phyloP scores from a whole-genome alignment of 768 basidiomycete genomes.

The Pulveroboletus sp. region DNA sequence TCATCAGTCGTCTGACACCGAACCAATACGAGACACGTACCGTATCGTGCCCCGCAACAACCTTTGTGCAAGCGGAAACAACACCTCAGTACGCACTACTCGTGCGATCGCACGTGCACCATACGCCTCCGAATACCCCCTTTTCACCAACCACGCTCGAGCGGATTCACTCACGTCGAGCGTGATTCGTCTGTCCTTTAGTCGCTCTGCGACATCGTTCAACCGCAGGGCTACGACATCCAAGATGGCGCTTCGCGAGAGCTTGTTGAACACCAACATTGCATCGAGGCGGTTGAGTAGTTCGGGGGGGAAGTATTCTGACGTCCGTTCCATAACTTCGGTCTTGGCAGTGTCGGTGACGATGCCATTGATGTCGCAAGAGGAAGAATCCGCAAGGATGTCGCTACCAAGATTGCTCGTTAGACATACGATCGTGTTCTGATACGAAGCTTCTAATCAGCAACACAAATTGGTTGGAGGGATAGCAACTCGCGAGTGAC shows the following conservation, averaged over 20 bases:
- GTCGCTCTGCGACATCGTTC: slow-evolving; percentile 62
- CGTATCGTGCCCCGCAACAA: slow-evolving; percentile 74
- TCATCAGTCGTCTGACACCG: background rate
- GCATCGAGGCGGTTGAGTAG: slow-evolving; percentile 85
- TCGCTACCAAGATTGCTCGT: slow-evolving; percentile 86
- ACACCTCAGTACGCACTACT: slow-evolving; percentile 76
- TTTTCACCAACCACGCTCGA: slow-evolving; percentile 61
- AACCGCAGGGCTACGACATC: slow-evolving; percentile 75
- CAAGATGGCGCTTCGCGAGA: slow-evolving; percentile 68
- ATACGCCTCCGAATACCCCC: slow-evolving; percentile 81
- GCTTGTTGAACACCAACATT: slow-evolving; percentile 87
- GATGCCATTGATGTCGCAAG: slow-evolving; percentile 58
- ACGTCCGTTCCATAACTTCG: slow-evolving; percentile 69
- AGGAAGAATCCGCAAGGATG: slow-evolving; percentile 63
- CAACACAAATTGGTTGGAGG: background rate
- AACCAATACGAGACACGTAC: slow-evolving; percentile 32
- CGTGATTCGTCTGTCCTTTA: slow-evolving; percentile 60
- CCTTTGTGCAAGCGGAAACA: slow-evolving; percentile 79
- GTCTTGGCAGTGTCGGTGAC: slow-evolving; percentile 57
- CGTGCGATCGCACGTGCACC: slow-evolving; percentile 86
- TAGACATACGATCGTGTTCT: slow-evolving; percentile 89
- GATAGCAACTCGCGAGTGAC: background rate
- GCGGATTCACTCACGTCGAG: slow-evolving; percentile 65
- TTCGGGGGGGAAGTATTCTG: slow-evolving; percentile 85
- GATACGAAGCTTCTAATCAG: background rate